phyloP scores from a whole-genome alignment of 257 asterid genomes.

The Jaltomata sinuosa region DNA sequence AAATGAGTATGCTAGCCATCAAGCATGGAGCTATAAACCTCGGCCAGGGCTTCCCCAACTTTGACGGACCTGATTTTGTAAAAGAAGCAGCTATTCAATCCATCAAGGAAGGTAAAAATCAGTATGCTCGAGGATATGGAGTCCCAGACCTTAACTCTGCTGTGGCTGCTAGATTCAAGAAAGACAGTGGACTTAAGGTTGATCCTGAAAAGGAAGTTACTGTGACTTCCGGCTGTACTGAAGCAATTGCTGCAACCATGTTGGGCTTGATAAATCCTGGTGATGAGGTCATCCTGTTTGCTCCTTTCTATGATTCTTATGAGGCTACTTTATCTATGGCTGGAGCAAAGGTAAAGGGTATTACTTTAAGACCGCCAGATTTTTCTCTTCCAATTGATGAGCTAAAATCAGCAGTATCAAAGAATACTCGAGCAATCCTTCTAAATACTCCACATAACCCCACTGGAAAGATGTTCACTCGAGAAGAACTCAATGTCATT shows the following conservation, averaged over 20 bases:
- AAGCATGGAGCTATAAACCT: slow-evolving; percentile 92
- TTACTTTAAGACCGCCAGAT: slow-evolving; percentile 73
- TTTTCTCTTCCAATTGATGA: slow-evolving; percentile 80
- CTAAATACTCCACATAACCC: slow-evolving; percentile 96
- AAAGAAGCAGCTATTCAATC: slow-evolving; percentile 96
- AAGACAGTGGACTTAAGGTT: slow-evolving; percentile 60
- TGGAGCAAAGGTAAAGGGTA: slow-evolving; percentile 63
- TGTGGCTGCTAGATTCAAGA: slow-evolving; percentile 73
- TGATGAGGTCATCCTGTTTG: slow-evolving; percentile 84
- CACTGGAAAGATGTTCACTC: slow-evolving; percentile 89
- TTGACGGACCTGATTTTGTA: slow-evolving; percentile 96
- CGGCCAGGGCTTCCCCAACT: slow-evolving; percentile 97
- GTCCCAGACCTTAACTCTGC: slow-evolving; percentile 86
- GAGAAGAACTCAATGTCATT: slow-evolving; percentile 53
- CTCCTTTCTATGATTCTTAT: slow-evolving; percentile 93
- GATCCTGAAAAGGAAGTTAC: slow-evolving; percentile 89
- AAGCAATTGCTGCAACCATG: slow-evolving; percentile 94
- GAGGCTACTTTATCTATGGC: slow-evolving; percentile 97
- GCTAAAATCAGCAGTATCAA: slow-evolving; percentile 51
- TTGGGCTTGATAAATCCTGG: slow-evolving; percentile 89
- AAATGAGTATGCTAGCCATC: slow-evolving; percentile 90
- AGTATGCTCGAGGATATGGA: slow-evolving; percentile 95
- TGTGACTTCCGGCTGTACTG: slow-evolving; percentile 95
- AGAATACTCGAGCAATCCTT: slow-evolving; percentile 77
- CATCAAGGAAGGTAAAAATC: slow-evolving; percentile 69